Base-by-base conservation (phyloP, 441 rosid genomes). In the Erodium chrysanthum region DNA sequence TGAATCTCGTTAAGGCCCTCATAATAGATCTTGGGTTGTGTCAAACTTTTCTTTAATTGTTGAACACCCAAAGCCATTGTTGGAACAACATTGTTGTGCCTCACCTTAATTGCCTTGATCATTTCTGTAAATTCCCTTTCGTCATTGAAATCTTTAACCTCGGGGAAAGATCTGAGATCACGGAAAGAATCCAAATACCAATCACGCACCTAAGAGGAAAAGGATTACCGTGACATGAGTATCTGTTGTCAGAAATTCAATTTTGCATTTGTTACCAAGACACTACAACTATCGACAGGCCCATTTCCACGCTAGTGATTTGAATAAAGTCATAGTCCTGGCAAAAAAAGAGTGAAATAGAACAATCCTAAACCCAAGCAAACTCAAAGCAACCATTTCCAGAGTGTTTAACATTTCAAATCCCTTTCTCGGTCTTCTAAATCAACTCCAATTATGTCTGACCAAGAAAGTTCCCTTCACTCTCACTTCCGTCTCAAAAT, bases 131-230 rank as follows among this genome's bases (percentile, higher is more conserved):
- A 94, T 1, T 85, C 96, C 72, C 71, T 82, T 86, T 88, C 96
- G 15, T 88, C 96, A 69, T 25, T 54, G 0, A 76, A 23, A 70
- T 85, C 87, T 76, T 85, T 94, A 73, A 91, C 84, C 54, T 86
- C 97, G 1, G 96, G 88, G 72, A 91, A 88, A 10, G 85, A 84
- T 74, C 97, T 88, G 78, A 94, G 48, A 52, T 94, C 97, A 31
- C 96, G 90, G 75, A 86, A 94, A 10, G 98, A 94, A 70, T 94
- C 97, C 86, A 94, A 68, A 78, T 94, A 91, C 98, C 98, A 94
- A 74, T 94, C 97, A 63, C 98, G 85, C 68, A 94, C 97, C 98
- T 94, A 71, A 59, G 66, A 67, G 71, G 14, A 11, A 68, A 54
- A 52, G 75, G 63, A 17, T 17, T 9, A 63, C 77, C 17, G 46